Base-by-base conservation (phyloP, 2,329 filamentous ascomycete species). In the Sarocladiaceae sp. region DNA sequence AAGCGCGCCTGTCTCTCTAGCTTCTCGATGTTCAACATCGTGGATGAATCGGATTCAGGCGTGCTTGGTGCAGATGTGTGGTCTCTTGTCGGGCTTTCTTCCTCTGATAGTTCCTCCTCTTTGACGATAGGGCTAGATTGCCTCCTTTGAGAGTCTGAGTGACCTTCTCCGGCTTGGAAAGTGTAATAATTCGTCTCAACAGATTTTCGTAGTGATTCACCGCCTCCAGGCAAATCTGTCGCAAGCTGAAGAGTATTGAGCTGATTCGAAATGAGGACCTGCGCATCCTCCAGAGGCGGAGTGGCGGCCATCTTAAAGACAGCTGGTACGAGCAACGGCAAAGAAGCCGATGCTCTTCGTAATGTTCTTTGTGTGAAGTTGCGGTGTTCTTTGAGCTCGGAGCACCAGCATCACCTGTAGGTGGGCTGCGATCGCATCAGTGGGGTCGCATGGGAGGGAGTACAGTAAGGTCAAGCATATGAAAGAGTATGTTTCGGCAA, bases 401-500 rank as follows among this genome's bases (percentile, higher is more conserved):
- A 20, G 17, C 44, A 48, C 28, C 44, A 33, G 26, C 26, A 20
- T 44, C 22, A 44, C 23, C 40, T 44, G 15, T 44, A 8, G 17
- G 40, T 20, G n/a, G n/a, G 4, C n/a, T 44, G 17, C 22, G 40
- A 26, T 40, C 37, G 8, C 40, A 28, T 44, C 8, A 26, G 40
- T 44, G 40, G 40, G 28, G 40, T 44, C 22, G 17, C 40, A 44
- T 44, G 40, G 25, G 40, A 23, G n/a, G n/a, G n/a, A n/a, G n/a
- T n/a, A n/a, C n/a, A n/a, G 17, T 26, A 44, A n/a, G 40, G 17
- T 4, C 23, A 15, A 7, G 3, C 7, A 11, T 26, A 23, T 44
- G 40, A 44, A 44, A 44, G 40, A 44, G 35, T 12, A 10, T 37
- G 35, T 37, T 12, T n/a, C 35, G 35, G 6, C 35, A 37, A 37